These are phyloP conservation scores for Aspergillus wentii DNA, from an alignment of 495 filamentous ascomycete genomes.

Conservation along the genomic window DNA sequence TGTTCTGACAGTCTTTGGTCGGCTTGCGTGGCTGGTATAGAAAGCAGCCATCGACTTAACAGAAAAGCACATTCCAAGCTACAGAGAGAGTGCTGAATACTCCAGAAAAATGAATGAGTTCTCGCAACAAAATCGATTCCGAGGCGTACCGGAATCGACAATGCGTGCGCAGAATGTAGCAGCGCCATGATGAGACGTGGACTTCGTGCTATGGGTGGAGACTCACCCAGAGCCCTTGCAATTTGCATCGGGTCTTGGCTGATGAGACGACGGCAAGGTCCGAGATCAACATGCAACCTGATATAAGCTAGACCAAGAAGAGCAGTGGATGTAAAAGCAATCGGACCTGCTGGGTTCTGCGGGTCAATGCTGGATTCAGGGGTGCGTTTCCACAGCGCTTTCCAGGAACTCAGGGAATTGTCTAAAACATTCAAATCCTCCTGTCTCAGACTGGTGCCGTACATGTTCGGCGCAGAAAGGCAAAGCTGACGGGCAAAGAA, in stretches of 20 bases:
- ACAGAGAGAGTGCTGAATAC: constrained; percentile 51
- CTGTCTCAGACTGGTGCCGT: constrained; percentile 38
- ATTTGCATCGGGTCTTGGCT: constrained; percentile 44
- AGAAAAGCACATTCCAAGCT: constrained; percentile 51
- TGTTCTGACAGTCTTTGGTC: constrained; percentile 47
- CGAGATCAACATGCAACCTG: constrained; percentile 43
- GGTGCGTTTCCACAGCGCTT: constrained; percentile 47
- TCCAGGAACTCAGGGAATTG: constrained; percentile 45
- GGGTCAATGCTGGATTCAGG: constrained; percentile 51
- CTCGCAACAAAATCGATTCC: constrained; percentile 49
- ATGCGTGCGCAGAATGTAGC: constrained; percentile 48
- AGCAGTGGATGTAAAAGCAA: constrained; percentile 51
- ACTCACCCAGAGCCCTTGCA: constrained; percentile 33
- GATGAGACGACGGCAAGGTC: constrained; percentile 41
- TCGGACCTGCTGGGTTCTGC: constrained; percentile 46
- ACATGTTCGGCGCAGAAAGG: constrained; percentile 38
- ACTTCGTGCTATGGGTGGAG: constrained; percentile 38
- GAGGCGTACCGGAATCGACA: constrained; percentile 49
- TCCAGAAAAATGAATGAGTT: constrained; percentile 52
- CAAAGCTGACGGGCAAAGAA: constrained; percentile 48
- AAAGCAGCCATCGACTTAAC: constrained; percentile 49
- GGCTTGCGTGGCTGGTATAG: constrained; percentile 39
- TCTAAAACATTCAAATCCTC: constrained; percentile 41
- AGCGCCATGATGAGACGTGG: constrained; percentile 46
- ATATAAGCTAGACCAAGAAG: constrained; percentile 52